Percentiles rank a stretch among this genome's conserved stretches.
Conservation (phyloP, 1,284 basidiomycete species). For the Leccinum pachyderme region DNA sequence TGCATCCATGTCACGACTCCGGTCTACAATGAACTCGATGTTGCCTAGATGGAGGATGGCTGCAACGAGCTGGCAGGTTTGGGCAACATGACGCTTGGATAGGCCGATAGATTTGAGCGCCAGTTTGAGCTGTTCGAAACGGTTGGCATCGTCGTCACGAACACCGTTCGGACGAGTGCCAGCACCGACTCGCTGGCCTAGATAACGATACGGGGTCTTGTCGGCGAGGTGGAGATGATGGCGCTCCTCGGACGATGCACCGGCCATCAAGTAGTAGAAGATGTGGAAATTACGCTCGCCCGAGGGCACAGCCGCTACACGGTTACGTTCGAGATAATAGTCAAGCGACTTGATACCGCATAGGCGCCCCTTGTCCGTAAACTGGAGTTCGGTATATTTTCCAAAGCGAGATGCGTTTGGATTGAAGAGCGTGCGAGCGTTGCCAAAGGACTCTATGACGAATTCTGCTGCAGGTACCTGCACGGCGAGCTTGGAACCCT, state of each 20-base stretch:
- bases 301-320: conserved; percentile 76
- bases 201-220: conserved; percentile 79
- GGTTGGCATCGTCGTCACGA: conserved; percentile 71
- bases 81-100: conserved; percentile 90
- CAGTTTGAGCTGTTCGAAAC: conserved; percentile 90
- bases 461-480: conserved; percentile 94
- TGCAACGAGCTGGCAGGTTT: conserved; percentile 91
- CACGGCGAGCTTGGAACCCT: conserved; percentile 81
- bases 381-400: conserved; percentile 94
- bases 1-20: conserved; percentile 80
- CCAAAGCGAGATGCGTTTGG: conserved; percentile 90
- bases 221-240: conserved; percentile 82
- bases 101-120: conserved; percentile 92
- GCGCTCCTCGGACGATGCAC: conserved; percentile 84
- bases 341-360: conserved; percentile 93
- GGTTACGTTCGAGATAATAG: conserved; percentile 92
- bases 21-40: conserved; percentile 88
- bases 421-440: conserved; percentile 87
- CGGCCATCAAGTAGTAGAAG: conserved; percentile 93
- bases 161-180: conserved; percentile 43
- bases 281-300: conserved; percentile 97
- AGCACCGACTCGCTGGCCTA: conserved; percentile 61
- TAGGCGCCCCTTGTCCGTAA: conserved; percentile 85
- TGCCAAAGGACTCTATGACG: conserved; percentile 91
- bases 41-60: conserved; percentile 96